phyloP scores from a whole-genome alignment of 164 flowering plant genomes.

The Dillenia suffruticosa region DNA sequence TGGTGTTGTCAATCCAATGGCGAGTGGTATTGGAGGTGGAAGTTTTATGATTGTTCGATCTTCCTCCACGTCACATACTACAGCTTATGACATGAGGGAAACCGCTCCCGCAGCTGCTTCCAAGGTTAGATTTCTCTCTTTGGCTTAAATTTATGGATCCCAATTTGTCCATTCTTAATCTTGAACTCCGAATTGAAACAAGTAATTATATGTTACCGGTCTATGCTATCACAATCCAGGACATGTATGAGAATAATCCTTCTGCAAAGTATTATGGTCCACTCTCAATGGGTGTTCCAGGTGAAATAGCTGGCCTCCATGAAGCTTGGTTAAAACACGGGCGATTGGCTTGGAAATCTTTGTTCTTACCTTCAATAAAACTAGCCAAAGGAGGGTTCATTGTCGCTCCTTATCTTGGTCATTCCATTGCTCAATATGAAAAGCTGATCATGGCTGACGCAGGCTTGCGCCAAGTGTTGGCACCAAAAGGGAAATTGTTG shows the following conservation, averaged over 20 bases:
- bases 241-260: conserved; percentile 65
- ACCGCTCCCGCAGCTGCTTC: conserved; percentile 89
- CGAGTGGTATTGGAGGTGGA: conserved; percentile 97
- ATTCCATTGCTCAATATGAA: conserved; percentile 8
- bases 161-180: too few relatives aligned
- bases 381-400: conserved; percentile 76
- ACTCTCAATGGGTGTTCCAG: conserved; percentile 84
- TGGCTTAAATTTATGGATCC: too few relatives aligned
- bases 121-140: conserved; percentile 34
- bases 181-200: too few relatives aligned
- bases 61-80: conserved; percentile 34
- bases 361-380: conserved; percentile 69
- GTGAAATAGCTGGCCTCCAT: conserved; percentile 91
- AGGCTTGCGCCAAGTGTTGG: conserved; percentile 62
- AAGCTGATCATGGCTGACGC: conserved; percentile 46
- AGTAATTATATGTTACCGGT: too few relatives aligned
- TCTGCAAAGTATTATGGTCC: conserved; percentile 55
- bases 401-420: conserved; percentile 49
- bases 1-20: conserved; percentile 73
- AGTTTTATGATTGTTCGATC: conserved; percentile 73
- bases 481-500: conserved; percentile 67
- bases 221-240: conserved; percentile 26
- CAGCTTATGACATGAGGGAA: conserved; percentile 78
- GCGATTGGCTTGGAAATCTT: conserved; percentile 64
- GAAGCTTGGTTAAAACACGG: conserved; percentile 78